Conservation (phyloP, 2,329 filamentous ascomycete species). For the Neophaeococcomyces mojaviensis region DNA sequence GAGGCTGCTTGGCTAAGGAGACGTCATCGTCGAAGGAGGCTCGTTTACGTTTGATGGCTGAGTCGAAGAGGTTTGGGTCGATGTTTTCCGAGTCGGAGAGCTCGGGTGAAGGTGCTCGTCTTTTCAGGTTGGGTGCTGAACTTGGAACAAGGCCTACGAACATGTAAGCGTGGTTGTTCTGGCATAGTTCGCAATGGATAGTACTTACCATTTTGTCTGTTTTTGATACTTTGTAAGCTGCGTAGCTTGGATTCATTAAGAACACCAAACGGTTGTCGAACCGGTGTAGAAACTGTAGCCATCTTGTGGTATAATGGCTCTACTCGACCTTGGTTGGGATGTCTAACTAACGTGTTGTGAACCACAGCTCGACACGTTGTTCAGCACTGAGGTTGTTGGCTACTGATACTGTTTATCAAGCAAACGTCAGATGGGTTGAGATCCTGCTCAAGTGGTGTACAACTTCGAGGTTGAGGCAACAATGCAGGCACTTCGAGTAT, state of each 20-base stretch:
- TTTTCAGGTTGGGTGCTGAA: slow-evolving; percentile 38
- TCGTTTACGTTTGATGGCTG: slow-evolving; percentile 41
- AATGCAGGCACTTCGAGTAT: slow-evolving; percentile 10
- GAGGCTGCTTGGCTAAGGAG: slow-evolving; percentile 42
- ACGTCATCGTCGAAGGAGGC: slow-evolving; percentile 25
- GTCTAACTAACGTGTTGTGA: too few species aligned
- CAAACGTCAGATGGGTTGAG: slow-evolving; percentile 4
- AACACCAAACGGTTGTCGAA: slow-evolving; percentile 28
- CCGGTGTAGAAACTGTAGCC: slow-evolving; percentile 22
- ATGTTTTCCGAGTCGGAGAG: slow-evolving; percentile 53
- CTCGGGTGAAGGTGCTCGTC: slow-evolving; percentile 36
- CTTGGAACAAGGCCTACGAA: slow-evolving; percentile 20
- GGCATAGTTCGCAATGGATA: neutral
- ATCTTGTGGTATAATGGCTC: slow-evolving; percentile 12
- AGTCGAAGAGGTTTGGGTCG: slow-evolving; percentile 45
- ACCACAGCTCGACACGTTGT: too few species aligned
- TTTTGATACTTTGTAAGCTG: slow-evolving; percentile 28
- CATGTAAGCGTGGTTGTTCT: slow-evolving; percentile 7
- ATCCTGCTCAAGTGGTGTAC: neutral
- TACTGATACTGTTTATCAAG: neutral
- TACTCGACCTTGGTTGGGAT: too few species aligned
- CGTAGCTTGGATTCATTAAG: slow-evolving; percentile 26
- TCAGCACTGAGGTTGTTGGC: neutral
- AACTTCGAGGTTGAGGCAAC: slow-evolving; percentile 10
- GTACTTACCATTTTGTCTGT: slow-evolving; percentile 42